Conservation (phyloP, 2,329 filamentous ascomycete genomes). For the Fusarium sp. region DNA sequence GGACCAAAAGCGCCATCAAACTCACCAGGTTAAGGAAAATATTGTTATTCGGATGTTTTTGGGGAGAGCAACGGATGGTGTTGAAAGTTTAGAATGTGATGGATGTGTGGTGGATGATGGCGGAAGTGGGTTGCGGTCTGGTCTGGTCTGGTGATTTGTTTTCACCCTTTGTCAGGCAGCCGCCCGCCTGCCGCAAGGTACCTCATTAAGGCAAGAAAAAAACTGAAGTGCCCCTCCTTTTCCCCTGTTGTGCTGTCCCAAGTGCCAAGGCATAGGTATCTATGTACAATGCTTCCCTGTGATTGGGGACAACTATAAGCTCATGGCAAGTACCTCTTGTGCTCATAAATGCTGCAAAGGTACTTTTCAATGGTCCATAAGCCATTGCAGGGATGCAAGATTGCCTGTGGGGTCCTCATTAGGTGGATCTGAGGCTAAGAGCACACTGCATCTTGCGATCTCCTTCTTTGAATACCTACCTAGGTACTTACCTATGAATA, state of each 20-base stretch:
- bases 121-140: constrained; percentile 40
- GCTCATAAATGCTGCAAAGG: constrained; percentile 13
- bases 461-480: background rate
- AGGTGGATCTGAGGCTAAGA: constrained; percentile 15
- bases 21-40: constrained; percentile 38
- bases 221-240: constrained; percentile 44
- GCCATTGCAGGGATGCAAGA: constrained; percentile 20
- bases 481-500: background rate
- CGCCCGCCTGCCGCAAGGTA: constrained; percentile 21
- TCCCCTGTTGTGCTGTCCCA: constrained; percentile 32
- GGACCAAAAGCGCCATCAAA: background rate
- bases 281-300: constrained; percentile 27
- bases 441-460: constrained; percentile 1
- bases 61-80: constrained; percentile 12
- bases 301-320: constrained; percentile 36
- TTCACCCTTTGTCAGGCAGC: constrained; percentile 38
- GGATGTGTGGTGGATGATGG: constrained; percentile 24
- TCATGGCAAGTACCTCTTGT: constrained; percentile 26
- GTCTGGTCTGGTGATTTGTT: constrained; percentile 45
- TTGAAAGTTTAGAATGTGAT: constrained; percentile 27
- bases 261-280: constrained; percentile 20
- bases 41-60: constrained; percentile 23
- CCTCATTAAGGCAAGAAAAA: constrained; percentile 14
- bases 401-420: constrained; percentile 28
- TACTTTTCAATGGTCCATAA: constrained; percentile 20